Conservation (phyloP, 225 moss, liverwort and hornwort species). For the Climacium dendroides region DNA sequence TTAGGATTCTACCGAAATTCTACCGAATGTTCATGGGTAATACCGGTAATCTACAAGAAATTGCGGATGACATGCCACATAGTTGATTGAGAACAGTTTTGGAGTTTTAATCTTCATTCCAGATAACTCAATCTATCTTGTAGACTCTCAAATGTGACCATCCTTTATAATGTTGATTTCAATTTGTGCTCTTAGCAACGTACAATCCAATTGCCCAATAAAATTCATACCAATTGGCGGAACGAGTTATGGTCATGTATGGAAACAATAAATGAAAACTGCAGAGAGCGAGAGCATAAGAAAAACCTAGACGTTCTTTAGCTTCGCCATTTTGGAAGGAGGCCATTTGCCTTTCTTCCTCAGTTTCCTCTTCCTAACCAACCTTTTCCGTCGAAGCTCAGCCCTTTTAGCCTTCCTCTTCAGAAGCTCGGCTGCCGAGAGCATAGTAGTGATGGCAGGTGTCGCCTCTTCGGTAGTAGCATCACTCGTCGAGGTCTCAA, state of each 20-base stretch:
- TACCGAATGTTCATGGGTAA: background rate
- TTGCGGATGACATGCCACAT: background rate
- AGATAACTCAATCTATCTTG: background rate
- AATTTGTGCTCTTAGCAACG: background rate
- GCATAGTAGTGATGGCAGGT: conserved; percentile 25
- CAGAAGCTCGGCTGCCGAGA: conserved; percentile 52
- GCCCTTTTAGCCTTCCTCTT: conserved; percentile 57
- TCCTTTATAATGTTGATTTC: background rate
- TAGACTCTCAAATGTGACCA: background rate
- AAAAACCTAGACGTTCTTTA: conserved; percentile 51
- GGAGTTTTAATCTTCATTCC: background rate
- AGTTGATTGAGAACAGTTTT: background rate
- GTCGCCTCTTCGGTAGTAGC: background rate
- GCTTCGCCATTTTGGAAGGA: conserved; percentile 72
- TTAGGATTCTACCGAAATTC: background rate
- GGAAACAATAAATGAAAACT: background rate
- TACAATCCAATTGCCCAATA: background rate
- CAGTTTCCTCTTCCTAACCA: conserved; percentile 69
- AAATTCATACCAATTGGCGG: background rate
- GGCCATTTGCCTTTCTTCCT: conserved; percentile 90
- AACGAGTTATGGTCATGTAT: background rate
- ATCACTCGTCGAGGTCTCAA: conserved; percentile 10
- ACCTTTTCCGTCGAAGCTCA: conserved; percentile 56
- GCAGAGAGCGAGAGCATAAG: background rate
- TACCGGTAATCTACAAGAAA: background rate